Conservation (phyloP, 2,329 filamentous ascomycete genomes). For the Apiospora hydei region DNA sequence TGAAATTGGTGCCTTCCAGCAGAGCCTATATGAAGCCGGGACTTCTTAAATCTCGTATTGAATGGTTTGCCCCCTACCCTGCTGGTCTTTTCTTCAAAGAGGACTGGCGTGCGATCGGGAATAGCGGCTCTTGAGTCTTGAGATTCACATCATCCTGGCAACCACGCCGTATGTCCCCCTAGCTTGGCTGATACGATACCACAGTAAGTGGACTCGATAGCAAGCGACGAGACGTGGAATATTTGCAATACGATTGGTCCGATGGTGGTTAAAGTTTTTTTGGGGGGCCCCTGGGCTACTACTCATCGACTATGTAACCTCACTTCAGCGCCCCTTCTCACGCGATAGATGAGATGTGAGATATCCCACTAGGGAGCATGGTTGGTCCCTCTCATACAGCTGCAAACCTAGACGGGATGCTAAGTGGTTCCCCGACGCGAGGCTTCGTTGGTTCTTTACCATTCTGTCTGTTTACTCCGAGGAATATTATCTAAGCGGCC, state of each 20-base stretch:
- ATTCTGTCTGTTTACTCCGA: background rate
- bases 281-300: background rate
- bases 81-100: background rate
- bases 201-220: background rate
- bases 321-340: background rate
- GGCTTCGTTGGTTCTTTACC: background rate
- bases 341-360: background rate
- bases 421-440: no score
- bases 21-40: background rate
- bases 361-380: background rate
- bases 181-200: no score
- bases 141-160: background rate
- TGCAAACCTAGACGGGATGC: background rate
- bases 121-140: background rate
- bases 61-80: background rate
- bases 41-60: background rate
- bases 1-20: background rate
- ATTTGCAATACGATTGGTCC: background rate
- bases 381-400: background rate
- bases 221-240: background rate
- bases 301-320: background rate
- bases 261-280: background rate
- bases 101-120: background rate
- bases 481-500: background rate
- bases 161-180: background rate